Base-by-base conservation (phyloP, 2,329 filamentous ascomycete species). In the Alternaria brassicae region DNA sequence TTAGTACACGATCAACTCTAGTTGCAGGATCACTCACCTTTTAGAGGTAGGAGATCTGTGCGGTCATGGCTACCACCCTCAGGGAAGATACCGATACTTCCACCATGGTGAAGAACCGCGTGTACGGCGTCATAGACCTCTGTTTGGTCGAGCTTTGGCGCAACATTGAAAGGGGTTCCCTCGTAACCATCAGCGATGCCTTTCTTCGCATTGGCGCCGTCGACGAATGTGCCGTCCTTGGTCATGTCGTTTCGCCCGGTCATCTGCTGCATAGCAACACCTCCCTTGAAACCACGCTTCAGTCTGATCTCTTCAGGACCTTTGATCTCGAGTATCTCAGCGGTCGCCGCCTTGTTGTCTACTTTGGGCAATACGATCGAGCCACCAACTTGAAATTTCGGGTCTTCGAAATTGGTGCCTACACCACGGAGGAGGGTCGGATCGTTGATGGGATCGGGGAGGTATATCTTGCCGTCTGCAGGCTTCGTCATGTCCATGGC, bases 21-120 rank as follows among this genome's bases (percentile, higher is more conserved):
- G 47, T 8, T 4, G 3, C 15, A 10, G 15, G 12, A 21, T 1
- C 12, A 36, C 63, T 41, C 47, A 74, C 74, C 74, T 67, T 98
- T 98, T 63, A 98, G 83, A 21, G 95, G 94, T 40, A 98, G 84
- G 44, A 98, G 84, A 74, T 96, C 92, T 0, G 94, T 93, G 62
- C 94, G 89, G 77, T 98, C 94, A 79, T 98, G 94, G 75, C 93
- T 97, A 72, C 94, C 94, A 67, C 94, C 94, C 80, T 99, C 94
- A 2, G 94, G 94, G 78, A 98, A 99, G 73, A 99, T 97, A 63
- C 94, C 95, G 54, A 98, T 91, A 74, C 93, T 97, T 17, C 93
- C 94, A 45, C 92, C 93, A 37, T 86, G 85, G 66, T 89, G 88
- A 32, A 99, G 84, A 28, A 92, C 88, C 65, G 89, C 86, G 78